Base-by-base conservation (phyloP, 1,284 basidiomycete genomes). In the Melampsora larici-populina region DNA sequence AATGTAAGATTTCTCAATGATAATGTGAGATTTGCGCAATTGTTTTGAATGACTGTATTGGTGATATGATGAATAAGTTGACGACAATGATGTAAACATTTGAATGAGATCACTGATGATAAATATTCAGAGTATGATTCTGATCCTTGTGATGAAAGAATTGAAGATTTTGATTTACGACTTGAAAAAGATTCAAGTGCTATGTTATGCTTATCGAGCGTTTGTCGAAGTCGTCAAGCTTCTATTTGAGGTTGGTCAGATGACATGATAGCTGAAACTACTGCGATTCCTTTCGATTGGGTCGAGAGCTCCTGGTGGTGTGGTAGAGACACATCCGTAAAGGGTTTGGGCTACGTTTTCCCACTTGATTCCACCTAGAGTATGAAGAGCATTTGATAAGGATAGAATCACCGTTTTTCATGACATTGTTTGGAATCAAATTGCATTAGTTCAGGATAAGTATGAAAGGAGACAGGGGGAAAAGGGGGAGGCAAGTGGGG, bases 21-120 rank as follows among this genome's bases (percentile, higher is more conserved):
- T n/a, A n/a, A n/a, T n/a, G n/a, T n/a, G 1, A 92, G 88, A 84
- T 97, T 98, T n/a, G 94, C 94, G 1, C 91, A 93, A 85, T 96
- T 92, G 46, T 90, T 94, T 26, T 91, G 90, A 36, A 94, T 93
- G 46, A 97, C 94, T 70, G 88, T 90, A 82, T 96, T 96, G 1
- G 94, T 82, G 49, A 82, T 81, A 58, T 94, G 92, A 82, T 95
- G 92, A n/a, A 94, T 87, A 18, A 95, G 86, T 0, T 93, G 92
- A 21, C 86, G 88, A 21, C 85, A 82, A 43, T 0, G 79, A 40
- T 7, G 66, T 58, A 2, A 69, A 46, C 29, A 78, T 60, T 24
- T 79, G 80, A 68, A 31, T 77, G 77, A 66, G 71, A 18, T 51
- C 79, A 70, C 55, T 78, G 69, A 62, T 51, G 29, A 46, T 70